Conservation (phyloP, 1,284 basidiomycete species). For the Cryptococcus maquisensis region DNA sequence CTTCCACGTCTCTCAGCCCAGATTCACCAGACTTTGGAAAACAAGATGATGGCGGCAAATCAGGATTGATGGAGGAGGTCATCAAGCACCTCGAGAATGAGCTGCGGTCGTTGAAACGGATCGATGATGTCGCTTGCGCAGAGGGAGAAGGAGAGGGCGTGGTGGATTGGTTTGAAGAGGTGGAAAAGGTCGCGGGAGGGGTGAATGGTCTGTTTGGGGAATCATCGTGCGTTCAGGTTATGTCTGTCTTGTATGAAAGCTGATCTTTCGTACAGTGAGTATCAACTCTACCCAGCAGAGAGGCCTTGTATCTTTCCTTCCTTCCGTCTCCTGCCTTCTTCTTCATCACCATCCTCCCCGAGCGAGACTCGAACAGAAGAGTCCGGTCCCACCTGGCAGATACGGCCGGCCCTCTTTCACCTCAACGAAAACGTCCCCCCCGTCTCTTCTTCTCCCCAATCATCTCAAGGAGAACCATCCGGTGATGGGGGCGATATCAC, state of each 20-base stretch:
- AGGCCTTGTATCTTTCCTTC: constrained; percentile 14
- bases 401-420: constrained; percentile 14
- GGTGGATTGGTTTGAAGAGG: constrained; percentile 32
- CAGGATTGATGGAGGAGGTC: constrained; percentile 3
- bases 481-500: not conserved
- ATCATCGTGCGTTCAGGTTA: not conserved
- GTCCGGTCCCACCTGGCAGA: constrained; percentile 12
- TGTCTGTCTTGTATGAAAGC: not conserved
- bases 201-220: constrained; percentile 4
- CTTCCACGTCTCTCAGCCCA: not conserved
- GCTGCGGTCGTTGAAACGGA: constrained; percentile 30
- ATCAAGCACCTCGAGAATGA: constrained; percentile 2
- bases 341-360: not conserved
- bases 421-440: constrained; percentile 14
- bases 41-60: not conserved
- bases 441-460: not conserved
- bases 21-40: not conserved
- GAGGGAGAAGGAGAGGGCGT: constrained; percentile 5
- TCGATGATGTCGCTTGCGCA: constrained; percentile 30
- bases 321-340: constrained; percentile 13
- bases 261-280: not conserved
- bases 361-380: no score
- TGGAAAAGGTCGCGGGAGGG: constrained; percentile 23
- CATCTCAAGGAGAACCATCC: not conserved
- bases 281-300: constrained; percentile 3